A percentile compares a stretch with the other conserved stretches of the same genome.
These are phyloP conservation scores for Cyclotella baltica DNA, from an alignment of 108 stramenopile genomes.

Conservation along the genomic window DNA sequence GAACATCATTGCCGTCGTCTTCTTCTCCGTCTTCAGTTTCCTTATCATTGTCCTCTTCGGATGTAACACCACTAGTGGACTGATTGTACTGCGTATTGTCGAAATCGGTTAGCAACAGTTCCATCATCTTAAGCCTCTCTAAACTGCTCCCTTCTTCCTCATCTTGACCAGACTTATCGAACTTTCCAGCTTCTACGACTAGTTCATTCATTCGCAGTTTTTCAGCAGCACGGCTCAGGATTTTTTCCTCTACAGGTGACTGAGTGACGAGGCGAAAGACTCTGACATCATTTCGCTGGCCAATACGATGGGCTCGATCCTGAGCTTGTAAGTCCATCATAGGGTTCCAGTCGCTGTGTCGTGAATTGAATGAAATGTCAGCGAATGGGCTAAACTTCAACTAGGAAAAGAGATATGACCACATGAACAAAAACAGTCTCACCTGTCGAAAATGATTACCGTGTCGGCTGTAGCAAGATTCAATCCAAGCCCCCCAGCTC, in stretches of 20 bases:
- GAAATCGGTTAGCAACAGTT: constrained; percentile 84
- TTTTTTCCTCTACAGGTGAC: constrained; percentile 94
- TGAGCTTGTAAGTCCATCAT: constrained; percentile 98
- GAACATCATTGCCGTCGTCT: constrained; percentile 67
- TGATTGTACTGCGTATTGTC: constrained; percentile 64
- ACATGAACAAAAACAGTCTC: background rate
- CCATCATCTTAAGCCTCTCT: constrained; percentile 88
- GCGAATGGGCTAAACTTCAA: background rate
- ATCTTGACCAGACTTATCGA: constrained; percentile 81
- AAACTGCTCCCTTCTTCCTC: constrained; percentile 80
- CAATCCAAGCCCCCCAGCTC: constrained; percentile 92
- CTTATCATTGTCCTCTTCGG: constrained; percentile 66
- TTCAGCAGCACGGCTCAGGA: constrained; percentile 89
- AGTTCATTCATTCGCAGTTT: constrained; percentile 94
- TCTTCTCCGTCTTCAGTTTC: constrained; percentile 65
- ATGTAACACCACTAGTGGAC: constrained; percentile 34
- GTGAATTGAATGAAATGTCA: background rate
- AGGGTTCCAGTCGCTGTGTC: constrained; percentile 96
- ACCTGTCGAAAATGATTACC: constrained; percentile 93
- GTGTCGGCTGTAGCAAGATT: constrained; percentile 94
- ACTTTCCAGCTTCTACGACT: constrained; percentile 96
- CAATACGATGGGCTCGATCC: constrained; percentile 98
- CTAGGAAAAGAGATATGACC: background rate
- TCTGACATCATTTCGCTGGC: constrained; percentile 89
- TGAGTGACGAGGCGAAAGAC: constrained; percentile 94